Conservation (phyloP, 2,329 filamentous ascomycete species). For the Aspergillus cejpii region DNA sequence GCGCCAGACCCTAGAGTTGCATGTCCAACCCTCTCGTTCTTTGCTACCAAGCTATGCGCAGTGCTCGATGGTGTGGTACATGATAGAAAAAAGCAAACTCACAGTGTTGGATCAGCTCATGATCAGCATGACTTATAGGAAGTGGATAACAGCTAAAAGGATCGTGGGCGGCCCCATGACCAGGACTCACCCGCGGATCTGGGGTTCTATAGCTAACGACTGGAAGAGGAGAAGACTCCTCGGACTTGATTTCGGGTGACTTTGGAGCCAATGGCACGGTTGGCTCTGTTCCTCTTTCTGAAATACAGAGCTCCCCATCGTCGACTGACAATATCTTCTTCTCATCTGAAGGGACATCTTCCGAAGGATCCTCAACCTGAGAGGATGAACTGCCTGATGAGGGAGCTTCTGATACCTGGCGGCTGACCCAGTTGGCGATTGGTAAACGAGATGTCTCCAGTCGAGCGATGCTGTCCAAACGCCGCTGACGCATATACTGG, state of each 20-base stretch:
- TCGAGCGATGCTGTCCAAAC: slow-evolving; percentile 29
- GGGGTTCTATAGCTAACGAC: slow-evolving; percentile 5
- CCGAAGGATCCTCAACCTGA: slow-evolving; percentile 8
- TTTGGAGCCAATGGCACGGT: slow-evolving; percentile 9
- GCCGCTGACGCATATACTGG: slow-evolving; percentile 31
- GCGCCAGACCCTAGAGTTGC: neutral
- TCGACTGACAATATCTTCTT: slow-evolving; percentile 5
- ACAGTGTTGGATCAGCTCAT: slow-evolving; percentile 31
- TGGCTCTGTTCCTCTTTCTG: slow-evolving; percentile 5
- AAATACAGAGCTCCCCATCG: slow-evolving; percentile 5
- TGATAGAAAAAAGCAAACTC: slow-evolving; percentile 11
- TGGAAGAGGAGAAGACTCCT: slow-evolving; percentile 7
- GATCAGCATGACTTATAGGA: slow-evolving; percentile 19
- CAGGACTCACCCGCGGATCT: slow-evolving; percentile 14
- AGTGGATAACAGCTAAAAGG: slow-evolving; percentile 28
- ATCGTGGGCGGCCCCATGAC: slow-evolving; percentile 17
- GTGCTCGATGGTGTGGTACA: neutral
- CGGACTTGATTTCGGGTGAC: slow-evolving; percentile 11
- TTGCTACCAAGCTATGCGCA: neutral
- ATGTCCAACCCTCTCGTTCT: neutral
- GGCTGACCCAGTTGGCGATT: slow-evolving; percentile 21
- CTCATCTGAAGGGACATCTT: slow-evolving; percentile 3
- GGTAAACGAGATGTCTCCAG: slow-evolving; percentile 26
- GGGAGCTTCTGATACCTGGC: slow-evolving; percentile 2
- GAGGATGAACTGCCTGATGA: slow-evolving; percentile 7